phyloP scores from a whole-genome alignment of 169 alveolate genomes.

The Eimeria tenella region DNA sequence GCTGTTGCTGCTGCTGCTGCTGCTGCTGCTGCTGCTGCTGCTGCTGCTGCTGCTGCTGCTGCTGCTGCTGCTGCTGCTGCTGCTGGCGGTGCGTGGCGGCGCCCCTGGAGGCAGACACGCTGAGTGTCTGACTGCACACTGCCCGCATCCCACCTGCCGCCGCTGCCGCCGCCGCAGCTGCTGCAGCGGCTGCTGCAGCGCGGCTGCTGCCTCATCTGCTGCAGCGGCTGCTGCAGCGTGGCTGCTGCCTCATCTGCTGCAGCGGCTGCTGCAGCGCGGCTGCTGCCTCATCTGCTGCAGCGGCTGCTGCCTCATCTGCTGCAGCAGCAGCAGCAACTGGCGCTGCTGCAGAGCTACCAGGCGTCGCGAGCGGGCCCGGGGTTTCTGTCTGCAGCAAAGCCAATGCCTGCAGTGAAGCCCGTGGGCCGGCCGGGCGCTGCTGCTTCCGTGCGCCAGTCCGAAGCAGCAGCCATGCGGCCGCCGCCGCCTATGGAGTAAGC shows the following conservation, averaged over 20 bases:
- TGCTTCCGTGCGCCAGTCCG: conserved; percentile 39
- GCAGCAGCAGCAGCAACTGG: background rate
- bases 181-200: background rate
- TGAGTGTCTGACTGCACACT: background rate
- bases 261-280: background rate
- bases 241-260: too few species aligned
- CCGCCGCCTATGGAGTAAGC: conserved; percentile 46
- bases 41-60: background rate
- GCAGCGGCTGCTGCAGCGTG: too few species aligned
- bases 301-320: background rate
- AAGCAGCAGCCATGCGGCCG: conserved; percentile 6
- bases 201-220: too few species aligned
- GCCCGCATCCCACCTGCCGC: too few species aligned
- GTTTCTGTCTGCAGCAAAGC: conserved; percentile 51
- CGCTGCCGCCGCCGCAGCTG: too few species aligned
- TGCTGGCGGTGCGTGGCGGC: background rate
- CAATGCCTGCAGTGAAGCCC: conserved; percentile 30
- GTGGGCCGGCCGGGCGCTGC: conserved; percentile 24
- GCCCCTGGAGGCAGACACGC: background rate
- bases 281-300: background rate
- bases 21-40: background rate
- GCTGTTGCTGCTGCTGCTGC: background rate
- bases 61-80: background rate
- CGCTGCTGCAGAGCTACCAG: conserved; percentile 1
- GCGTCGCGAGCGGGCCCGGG: conserved; percentile 33